phyloP scores from a whole-genome alignment of 139 green algal genomes.

The Gonium pectorale region DNA sequence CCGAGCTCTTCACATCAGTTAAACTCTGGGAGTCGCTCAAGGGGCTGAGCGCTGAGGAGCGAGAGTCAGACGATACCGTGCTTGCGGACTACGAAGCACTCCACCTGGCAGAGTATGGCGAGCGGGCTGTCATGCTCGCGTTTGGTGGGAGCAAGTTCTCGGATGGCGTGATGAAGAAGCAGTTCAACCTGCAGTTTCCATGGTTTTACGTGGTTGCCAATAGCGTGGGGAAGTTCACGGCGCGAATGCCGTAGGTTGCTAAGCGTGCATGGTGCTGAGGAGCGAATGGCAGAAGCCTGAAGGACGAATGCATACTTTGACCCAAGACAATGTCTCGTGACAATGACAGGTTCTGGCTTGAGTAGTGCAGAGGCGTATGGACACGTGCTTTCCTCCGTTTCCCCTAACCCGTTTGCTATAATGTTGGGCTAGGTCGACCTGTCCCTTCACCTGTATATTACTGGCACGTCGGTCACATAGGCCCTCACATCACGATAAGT shows the following conservation, averaged over 20 bases:
- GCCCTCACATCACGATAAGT: no score
- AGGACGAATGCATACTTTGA: no score
- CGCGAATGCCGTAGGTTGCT: constrained; percentile 4
- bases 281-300: constrained; percentile 3
- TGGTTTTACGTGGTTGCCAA: constrained; percentile 20
- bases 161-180: constrained; percentile 1
- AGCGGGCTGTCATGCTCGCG: not conserved
- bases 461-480: no score
- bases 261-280: constrained; percentile 2
- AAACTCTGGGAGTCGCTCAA: constrained; percentile 4
- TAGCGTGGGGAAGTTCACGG: constrained; percentile 23
- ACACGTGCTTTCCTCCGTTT: no score
- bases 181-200: constrained; percentile 17
- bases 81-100: constrained; percentile 1
- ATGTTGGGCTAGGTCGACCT: no score
- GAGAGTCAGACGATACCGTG: not conserved
- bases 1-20: not conserved
- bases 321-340: no score
- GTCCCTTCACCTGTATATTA: no score
- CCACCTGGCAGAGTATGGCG: not conserved
- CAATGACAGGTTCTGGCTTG: no score
- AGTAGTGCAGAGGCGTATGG: no score
- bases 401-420: no score
- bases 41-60: not conserved
- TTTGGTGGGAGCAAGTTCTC: constrained; percentile 22